A percentile compares a stretch with the other conserved stretches of the same genome.
These are phyloP conservation scores for Annulohypoxylon bovei DNA, from an alignment of 495 filamentous ascomycete genomes.

Conservation along the genomic window DNA sequence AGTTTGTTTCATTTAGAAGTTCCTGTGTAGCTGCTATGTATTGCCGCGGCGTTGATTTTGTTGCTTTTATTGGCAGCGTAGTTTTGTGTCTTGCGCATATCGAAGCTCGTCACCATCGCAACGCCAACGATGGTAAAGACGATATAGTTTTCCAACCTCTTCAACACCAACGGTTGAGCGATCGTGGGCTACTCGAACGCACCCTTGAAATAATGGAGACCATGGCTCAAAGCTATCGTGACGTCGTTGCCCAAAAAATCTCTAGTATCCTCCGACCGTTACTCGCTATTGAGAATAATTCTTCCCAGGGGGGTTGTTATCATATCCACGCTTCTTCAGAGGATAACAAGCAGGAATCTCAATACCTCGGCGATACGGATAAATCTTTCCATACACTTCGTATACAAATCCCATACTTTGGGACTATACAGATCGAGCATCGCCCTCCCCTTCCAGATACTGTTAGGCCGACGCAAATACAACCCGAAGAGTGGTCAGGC, in stretches of 20 bases:
- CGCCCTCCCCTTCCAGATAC: not conserved
- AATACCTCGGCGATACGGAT: not conserved
- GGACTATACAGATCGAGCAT: constrained; percentile 32
- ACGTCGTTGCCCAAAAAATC: constrained; percentile 24
- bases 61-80: constrained; percentile 50
- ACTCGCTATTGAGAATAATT: constrained; percentile 41
- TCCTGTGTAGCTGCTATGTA: constrained; percentile 35
- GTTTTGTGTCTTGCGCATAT: constrained; percentile 50
- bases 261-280: constrained; percentile 33
- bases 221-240: constrained; percentile 16
- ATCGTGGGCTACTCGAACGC: constrained; percentile 58
- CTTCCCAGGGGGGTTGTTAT: constrained; percentile 15
- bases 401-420: constrained; percentile 42
- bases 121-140: not conserved
- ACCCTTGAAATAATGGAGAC: constrained; percentile 51
- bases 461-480: not conserved
- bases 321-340: constrained; percentile 11
- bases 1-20: constrained; percentile 50
- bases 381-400: constrained; percentile 11
- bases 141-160: constrained; percentile 45
- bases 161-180: constrained; percentile 52
- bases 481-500: not conserved
- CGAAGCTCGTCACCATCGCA: constrained; percentile 38
- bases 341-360: constrained; percentile 1
- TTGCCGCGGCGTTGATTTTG: constrained; percentile 54